Base-by-base conservation (phyloP, 75 land plant genomes). In the Picea glauca region DNA sequence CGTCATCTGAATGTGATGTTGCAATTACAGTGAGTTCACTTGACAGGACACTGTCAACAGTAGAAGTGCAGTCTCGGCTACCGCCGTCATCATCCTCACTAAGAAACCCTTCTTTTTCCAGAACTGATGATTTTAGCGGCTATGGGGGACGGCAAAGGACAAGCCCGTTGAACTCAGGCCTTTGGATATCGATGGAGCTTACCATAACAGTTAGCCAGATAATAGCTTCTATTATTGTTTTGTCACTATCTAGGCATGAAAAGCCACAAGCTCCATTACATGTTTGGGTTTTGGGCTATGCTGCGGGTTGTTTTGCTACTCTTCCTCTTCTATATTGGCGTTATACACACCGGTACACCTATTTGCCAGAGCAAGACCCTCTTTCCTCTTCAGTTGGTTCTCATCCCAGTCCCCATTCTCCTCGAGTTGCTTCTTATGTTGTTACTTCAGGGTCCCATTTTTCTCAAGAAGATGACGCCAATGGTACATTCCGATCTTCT, bases 291-390 rank as follows among this genome's bases (percentile, higher is more conserved):
- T 79, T 91, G n/a, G 94, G 98, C 61, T 96, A 96, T 84, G 90
- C 98, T 43, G 82, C 83, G 33, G 98, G 98, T 11, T 96, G 98
- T 86, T 78, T 93, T 61, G 96, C 96, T 8, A 87, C 87, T 11
- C 85, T 96, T n/a, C 97, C 98, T 66, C 79, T 91, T 76, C 88
- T 96, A n/a, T 96, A 91, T 63, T 93, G 97, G 97, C 92, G 94
- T 14, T 96, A 85, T 76, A 77, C 62, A 13, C 85, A 84, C 61
- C 88, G 96, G 5, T 85, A 89, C 70, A 66, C 77, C 31, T 87
- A 78, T 64, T 62, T 68, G 13, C 46, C 80, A 74, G 89, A 93
- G 72, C 92, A 88, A 74, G 95, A 81, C 40, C 77, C 87, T 43
- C 32, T 74, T 35, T 78, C 87, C 2, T 21, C 56, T 62, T 66